Evolutionary conservation across 495 filamentous ascomycete species (phyloP), one percentile per base, ranked within the genome.

Genomic region (Elasticomyces elasticus): DNA sequence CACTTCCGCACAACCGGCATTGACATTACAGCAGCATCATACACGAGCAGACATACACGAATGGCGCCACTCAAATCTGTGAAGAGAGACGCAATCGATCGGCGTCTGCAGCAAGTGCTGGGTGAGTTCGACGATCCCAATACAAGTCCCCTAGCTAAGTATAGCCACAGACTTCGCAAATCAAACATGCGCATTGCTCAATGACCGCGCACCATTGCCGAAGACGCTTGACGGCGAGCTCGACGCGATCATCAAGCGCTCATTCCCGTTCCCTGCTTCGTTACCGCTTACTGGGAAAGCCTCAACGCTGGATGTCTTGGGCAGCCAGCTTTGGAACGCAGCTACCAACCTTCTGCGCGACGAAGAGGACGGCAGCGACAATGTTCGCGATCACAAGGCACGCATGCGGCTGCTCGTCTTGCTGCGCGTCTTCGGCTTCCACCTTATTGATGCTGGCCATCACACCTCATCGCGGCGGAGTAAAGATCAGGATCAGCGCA

Each of bases 361-460:
- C 15, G 45, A 54, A 28, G 47, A 52, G 17, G 59, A 37, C 31
- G 9, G 51, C 9, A 30, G n/a, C 40, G 49, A 35, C 46, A 41
- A 43, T 55, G 66, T 13, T 59, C 61, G 26, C 54, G 33, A 24
- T 49, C n/a, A 42, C 3, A 30, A 24, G 13, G 30, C 35, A 20
- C 31, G 52, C 19, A 24, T 19, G 23, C 26, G n/a, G 23, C 17
- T 60, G 1, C n/a, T 67, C n/a, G 66, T 62, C 45, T 51, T 68
- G 11, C 76, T 78, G 4, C 80, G 82, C 47, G 75, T 80, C 27
- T 77, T 92, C 51, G 81, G 85, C 1, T 89, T 85, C 58, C 69
- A 80, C 24, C 70, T 95, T 55, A 67, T 95, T 35, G 84, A 82
- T 26, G 66, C 75, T 37, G 81, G 80, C 24, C 75, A 79, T 58